Evolutionary conservation across 345 rosid genomes (phyloP).

Genomic region (Sisymbrium irio): DNA sequence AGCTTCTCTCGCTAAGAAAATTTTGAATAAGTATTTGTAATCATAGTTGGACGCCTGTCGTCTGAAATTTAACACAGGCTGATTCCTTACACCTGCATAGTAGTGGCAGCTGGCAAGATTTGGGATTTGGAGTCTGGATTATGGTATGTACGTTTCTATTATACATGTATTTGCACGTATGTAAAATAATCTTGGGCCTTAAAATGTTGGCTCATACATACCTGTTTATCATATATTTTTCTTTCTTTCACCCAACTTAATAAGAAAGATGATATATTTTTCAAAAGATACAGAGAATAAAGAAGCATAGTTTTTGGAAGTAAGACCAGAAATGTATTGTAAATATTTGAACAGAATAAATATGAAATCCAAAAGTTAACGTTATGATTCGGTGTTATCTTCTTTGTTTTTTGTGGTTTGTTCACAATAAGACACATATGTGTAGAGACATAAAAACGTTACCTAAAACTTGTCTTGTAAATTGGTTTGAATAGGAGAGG

Average conservation of each 20-base stretch:
- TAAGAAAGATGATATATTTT: not conserved
- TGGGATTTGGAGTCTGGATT: slow-evolving; percentile 7
- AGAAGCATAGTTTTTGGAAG: not conserved
- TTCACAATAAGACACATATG: not conserved
- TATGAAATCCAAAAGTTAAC: not conserved
- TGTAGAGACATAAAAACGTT: not conserved
- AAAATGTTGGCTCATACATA: not conserved
- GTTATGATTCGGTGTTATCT: not conserved
- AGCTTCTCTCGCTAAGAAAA: not conserved
- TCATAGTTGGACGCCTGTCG: not conserved
- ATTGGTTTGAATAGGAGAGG: not conserved
- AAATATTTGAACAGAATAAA: not conserved
- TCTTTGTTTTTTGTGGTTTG: not conserved
- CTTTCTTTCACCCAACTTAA: not conserved
- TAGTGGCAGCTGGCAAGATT: not conserved
- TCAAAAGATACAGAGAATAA: not conserved
- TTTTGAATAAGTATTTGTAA: not conserved
- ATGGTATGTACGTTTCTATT: not conserved
- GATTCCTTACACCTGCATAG: slow-evolving; percentile 6
- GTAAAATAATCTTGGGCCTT: not conserved
- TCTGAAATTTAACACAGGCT: not conserved
- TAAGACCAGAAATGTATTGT: not conserved
- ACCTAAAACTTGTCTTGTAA: not conserved
- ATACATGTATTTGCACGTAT: not conserved
- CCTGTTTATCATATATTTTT: not conserved